A percentile compares a stretch with the other conserved stretches of the same genome.
phyloP scores from a whole-genome alignment of 2,329 filamentous ascomycete species.

The Penicillium sp. region DNA sequence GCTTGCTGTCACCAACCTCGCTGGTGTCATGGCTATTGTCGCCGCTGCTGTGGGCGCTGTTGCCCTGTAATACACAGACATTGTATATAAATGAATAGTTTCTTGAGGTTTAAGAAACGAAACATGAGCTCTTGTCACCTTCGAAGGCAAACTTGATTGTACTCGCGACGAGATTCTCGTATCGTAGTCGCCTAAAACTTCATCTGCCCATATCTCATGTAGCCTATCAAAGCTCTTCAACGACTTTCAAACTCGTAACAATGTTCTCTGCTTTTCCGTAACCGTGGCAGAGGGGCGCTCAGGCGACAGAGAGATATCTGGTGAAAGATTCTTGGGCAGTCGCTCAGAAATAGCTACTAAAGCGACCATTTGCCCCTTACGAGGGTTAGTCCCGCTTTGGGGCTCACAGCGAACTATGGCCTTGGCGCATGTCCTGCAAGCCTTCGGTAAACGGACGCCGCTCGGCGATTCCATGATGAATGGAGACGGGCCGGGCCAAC shows the following conservation, averaged over 20 bases:
- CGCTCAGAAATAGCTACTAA: constrained; percentile 27
- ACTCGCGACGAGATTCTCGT: background rate
- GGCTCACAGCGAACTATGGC: constrained; percentile 28
- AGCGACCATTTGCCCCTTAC: constrained; percentile 30
- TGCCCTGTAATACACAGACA: constrained; percentile 15
- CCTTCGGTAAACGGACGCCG: constrained; percentile 22
- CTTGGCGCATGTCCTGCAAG: constrained; percentile 28
- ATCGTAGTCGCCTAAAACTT: background rate
- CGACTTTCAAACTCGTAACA: background rate
- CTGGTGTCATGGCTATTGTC: constrained; percentile 17
- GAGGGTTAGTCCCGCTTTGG: constrained; percentile 18
- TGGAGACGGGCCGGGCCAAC: background rate
- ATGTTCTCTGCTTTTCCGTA: background rate
- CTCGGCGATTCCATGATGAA: constrained; percentile 16
- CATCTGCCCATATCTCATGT: background rate
- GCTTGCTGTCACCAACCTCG: constrained; percentile 12
- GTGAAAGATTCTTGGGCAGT: constrained; percentile 9
- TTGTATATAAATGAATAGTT: background rate
- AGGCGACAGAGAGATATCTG: constrained; percentile 11
- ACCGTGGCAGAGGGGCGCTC: background rate
- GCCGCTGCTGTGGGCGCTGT: constrained; percentile 21
- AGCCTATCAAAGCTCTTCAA: background rate
- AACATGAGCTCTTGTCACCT: background rate
- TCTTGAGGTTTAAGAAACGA: background rate
- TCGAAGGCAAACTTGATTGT: background rate